Evolutionary conservation across 305 asterid species (phyloP), one percentile per base, ranked within the genome.

Genomic region (Galium porrigens): DNA sequence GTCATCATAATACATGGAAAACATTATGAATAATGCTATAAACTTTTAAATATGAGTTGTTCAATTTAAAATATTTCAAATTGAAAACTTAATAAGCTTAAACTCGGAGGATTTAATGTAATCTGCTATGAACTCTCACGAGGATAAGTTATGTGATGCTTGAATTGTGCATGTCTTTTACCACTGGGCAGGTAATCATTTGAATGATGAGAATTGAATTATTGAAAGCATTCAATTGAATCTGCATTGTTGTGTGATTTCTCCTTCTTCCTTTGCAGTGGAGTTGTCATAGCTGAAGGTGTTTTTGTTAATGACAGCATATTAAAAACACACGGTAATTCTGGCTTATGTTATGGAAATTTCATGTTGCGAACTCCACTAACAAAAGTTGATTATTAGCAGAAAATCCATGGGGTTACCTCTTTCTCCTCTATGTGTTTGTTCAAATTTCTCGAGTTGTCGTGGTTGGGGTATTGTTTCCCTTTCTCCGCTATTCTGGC

Each of bases 271-370:
- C 72, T 72, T 75, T 81, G 83, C 86, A 92, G 99, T 78, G 99
- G 97, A 70, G 95, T 89, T 59, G 95, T 89, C 67, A 92, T 92
- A 76, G 95, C 99, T 59, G 97, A 85, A 79, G 86, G 95, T 71
- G 61, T 89, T 76, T 86, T 89, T 58, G 42, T 66, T 53, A 77
- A 74, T 71, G 80, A 80, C 69, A 78, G 73, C 72, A 77, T 84
- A 76, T 71, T 83, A 60, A 78, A 71, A 76, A 80, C 80, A 53
- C 83, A 88, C 22, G 98, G 98, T 91, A 84, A 15, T 11, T 44
- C 41, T 46, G 11, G 37, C 58, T 20, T 57, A 7, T 33, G 15
- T 25, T 18, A 12, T 18, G 29, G 10, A 52, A n/a, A 25, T 61
- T 25, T 51, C 37, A 9, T 52, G 33, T 39, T 22, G 18, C 5